phyloP scores from a whole-genome alignment of 176 grass and related monocot species.

The Thalia dealbata region DNA sequence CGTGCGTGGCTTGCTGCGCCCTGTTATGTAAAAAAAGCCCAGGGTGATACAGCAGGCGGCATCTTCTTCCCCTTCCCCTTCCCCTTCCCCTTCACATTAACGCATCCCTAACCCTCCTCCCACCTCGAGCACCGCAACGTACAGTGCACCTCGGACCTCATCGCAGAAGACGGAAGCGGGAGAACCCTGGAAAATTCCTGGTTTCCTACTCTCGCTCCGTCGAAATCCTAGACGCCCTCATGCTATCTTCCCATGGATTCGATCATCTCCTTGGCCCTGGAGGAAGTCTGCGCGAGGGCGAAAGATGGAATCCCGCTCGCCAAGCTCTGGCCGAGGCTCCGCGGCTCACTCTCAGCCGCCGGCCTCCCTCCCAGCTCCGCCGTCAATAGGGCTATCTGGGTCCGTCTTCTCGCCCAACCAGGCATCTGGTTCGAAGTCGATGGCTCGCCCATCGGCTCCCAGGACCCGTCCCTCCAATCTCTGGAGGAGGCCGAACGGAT shows the following conservation, averaged over 20 bases:
- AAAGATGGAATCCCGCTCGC: slow-evolving; percentile 34
- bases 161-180: too few species aligned
- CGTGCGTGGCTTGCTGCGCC: too few species aligned
- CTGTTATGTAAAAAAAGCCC: too few species aligned
- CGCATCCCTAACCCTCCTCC: too few species aligned
- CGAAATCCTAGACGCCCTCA: background rate
- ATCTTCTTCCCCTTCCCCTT: too few species aligned
- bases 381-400: slow-evolving; percentile 55
- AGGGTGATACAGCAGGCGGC: too few species aligned
- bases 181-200: too few species aligned
- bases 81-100: too few species aligned
- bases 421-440: slow-evolving; percentile 43
- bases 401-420: slow-evolving; percentile 45
- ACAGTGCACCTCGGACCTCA: too few species aligned
- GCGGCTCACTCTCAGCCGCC: slow-evolving; percentile 24
- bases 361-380: slow-evolving; percentile 31
- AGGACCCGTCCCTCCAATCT: slow-evolving; percentile 39
- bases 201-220: background rate
- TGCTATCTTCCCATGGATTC: slow-evolving; percentile 43
- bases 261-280: slow-evolving; percentile 56
- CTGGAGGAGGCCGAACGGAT: slow-evolving; percentile 49
- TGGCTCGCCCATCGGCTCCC: slow-evolving; percentile 28
- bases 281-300: slow-evolving; percentile 67
- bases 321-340: slow-evolving; percentile 45
- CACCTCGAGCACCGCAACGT: too few species aligned